Conservation (phyloP, 805 yeast species). For the Candida glaebosa region DNA sequence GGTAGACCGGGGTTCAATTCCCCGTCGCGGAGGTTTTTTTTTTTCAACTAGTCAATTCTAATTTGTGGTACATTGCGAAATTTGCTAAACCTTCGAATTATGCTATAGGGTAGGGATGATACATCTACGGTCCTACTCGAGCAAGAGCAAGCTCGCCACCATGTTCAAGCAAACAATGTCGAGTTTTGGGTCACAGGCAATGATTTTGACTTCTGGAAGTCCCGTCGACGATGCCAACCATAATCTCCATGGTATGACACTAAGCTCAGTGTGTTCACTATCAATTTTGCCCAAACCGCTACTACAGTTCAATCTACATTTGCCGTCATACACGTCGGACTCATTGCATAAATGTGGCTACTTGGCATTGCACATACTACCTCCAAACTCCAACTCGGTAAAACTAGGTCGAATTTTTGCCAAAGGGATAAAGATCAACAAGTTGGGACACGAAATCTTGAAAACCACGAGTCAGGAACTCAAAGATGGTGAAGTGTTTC, state of each 20-base stretch:
- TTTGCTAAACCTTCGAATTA: neutral
- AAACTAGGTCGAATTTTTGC: constrained; percentile 63
- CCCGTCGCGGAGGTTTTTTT: constrained; percentile 8
- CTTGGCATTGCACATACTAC: constrained; percentile 74
- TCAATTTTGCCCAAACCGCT: constrained; percentile 76
- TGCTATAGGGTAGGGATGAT: neutral
- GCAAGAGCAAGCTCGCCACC: neutral
- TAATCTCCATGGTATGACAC: constrained; percentile 69
- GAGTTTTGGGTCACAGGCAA: constrained; percentile 38
- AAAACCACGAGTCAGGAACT: constrained; percentile 20
- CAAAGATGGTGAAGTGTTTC: constrained; percentile 35
- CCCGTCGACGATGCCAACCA: neutral
- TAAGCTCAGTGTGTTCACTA: constrained; percentile 82
- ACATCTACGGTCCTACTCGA: neutral
- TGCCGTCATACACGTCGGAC: constrained; percentile 78
- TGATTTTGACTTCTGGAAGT: constrained; percentile 37
- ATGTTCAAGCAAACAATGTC: constrained; percentile 21
- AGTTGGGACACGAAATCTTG: constrained; percentile 19
- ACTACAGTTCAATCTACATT: constrained; percentile 79
- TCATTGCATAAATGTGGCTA: constrained; percentile 51
- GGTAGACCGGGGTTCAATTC: constrained; percentile 10
- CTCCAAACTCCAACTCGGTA: constrained; percentile 55
- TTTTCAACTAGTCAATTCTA: neutral
- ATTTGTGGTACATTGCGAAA: neutral
- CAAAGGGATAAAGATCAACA: constrained; percentile 51